A percentile compares a stretch with the other conserved stretches of the same genome.
Evolutionary conservation across 169 alveolate species (phyloP).

Genomic region (Plasmodium yoelii): DNA sequence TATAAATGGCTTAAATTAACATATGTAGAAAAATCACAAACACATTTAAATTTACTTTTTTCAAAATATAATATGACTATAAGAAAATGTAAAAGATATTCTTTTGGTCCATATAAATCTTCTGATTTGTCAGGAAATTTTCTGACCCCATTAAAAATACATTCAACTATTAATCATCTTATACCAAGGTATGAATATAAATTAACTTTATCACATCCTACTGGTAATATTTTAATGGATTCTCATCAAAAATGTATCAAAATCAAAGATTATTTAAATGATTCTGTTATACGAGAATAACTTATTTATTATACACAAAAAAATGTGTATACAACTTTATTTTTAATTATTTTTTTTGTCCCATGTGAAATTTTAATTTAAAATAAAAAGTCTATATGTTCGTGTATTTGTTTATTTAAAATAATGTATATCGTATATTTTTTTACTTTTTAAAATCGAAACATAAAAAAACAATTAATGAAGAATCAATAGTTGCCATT

Average conservation of each 20-base stretch:
- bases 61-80: conserved; percentile 39
- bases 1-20: conserved; percentile 66
- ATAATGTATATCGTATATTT: no score
- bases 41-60: conserved; percentile 28
- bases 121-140: conserved; percentile 31
- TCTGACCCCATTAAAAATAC: conserved; percentile 53
- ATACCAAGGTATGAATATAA: conserved; percentile 21
- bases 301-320: not conserved
- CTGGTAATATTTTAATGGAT: conserved; percentile 29
- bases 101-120: conserved; percentile 71
- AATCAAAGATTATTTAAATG: conserved; percentile 22
- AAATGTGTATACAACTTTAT: not conserved
- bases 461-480: no score
- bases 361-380: no score
- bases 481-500: no score
- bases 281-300: not conserved
- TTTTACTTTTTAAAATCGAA: no score
- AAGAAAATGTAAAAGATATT: conserved; percentile 68
- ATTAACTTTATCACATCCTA: conserved; percentile 19
- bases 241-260: not conserved
- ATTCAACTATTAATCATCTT: conserved; percentile 20
- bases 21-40: conserved; percentile 66
- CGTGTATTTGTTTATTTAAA: no score
- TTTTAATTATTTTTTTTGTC: no score
- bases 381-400: no score